phyloP scores from a whole-genome alignment of 108 stramenopile genomes.

The Nannochloropsis gaditana region DNA sequence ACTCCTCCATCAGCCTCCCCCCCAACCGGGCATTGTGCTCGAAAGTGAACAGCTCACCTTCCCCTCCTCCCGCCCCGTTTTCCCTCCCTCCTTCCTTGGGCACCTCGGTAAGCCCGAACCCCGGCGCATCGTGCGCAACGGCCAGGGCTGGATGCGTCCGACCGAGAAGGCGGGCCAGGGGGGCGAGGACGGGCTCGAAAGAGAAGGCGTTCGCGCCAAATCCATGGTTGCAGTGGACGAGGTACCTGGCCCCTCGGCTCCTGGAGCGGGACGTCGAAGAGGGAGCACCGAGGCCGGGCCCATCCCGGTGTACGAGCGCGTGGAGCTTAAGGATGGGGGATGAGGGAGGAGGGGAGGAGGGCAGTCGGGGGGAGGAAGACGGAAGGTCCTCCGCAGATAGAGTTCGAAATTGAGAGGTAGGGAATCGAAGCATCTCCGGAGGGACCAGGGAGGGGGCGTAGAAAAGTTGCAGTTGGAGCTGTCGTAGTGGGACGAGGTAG shows the following conservation, averaged over 20 bases:
- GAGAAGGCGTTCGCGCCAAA: not conserved
- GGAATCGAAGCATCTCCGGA: not conserved
- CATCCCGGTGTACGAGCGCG: not conserved
- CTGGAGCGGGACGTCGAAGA: not conserved
- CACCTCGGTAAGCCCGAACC: not conserved
- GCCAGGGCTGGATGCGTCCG: not conserved
- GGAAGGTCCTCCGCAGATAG: not conserved
- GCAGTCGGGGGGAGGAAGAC: not conserved
- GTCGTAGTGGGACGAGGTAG: not conserved
- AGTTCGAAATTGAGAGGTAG: not conserved
- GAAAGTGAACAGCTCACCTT: not conserved
- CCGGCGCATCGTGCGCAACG: not conserved
- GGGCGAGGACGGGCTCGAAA: not conserved
- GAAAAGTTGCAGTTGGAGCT: not conserved
- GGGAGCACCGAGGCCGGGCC: not conserved
- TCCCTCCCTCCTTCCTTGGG: not conserved
- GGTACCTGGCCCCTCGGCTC: not conserved
- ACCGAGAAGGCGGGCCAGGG: not conserved
- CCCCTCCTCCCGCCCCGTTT: not conserved
- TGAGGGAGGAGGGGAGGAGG: not conserved
- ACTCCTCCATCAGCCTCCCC: not conserved
- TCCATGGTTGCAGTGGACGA: constrained; percentile 19
- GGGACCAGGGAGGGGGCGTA: not conserved
- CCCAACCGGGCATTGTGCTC: constrained; percentile 3
- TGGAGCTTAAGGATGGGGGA: not conserved